Evolutionary conservation across 2,329 filamentous ascomycete species (phyloP).

Genomic region (Ustulina deusta): DNA sequence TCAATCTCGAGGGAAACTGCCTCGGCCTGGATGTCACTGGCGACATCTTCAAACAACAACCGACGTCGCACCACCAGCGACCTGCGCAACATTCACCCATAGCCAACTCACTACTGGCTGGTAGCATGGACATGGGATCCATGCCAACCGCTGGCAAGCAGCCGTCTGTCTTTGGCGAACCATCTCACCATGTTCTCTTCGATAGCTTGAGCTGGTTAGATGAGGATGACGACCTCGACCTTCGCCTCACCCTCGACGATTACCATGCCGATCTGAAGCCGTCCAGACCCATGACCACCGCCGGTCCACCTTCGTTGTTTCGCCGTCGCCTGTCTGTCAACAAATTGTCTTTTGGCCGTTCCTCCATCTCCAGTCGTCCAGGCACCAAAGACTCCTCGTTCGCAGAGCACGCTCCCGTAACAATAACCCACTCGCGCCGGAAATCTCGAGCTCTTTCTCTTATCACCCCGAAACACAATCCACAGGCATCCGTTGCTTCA

Average conservation of each 20-base stretch:
- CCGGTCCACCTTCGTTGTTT: conserved; percentile 64
- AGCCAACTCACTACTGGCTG: not conserved
- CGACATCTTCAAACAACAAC: conserved; percentile 62
- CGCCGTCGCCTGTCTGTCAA: conserved; percentile 81
- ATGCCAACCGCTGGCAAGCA: conserved; percentile 44
- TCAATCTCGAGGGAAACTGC: not conserved
- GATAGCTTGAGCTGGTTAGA: conserved; percentile 81
- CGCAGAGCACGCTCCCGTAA: conserved; percentile 45
- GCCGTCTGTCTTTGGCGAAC: conserved; percentile 41
- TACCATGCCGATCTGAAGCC: conserved; percentile 74
- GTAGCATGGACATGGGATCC: conserved; percentile 47
- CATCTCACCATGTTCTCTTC: conserved; percentile 67
- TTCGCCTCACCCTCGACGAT: conserved; percentile 75
- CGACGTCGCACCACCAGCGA: conserved; percentile 54
- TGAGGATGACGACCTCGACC: conserved; percentile 76
- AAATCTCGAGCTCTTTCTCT: conserved; percentile 68
- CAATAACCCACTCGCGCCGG: conserved; percentile 57
- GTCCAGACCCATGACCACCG: conserved; percentile 58
- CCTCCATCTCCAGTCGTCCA: conserved; percentile 64
- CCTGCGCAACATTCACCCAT: conserved; percentile 37
- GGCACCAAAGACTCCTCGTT: conserved; percentile 57
- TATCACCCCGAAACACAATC: conserved; percentile 62
- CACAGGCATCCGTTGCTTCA: conserved; percentile 60
- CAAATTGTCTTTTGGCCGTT: conserved; percentile 71
- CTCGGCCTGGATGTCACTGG: conserved; percentile 60